Conservation (phyloP, 257 asterid genomes). For the Thymus quinquecostatus region DNA sequence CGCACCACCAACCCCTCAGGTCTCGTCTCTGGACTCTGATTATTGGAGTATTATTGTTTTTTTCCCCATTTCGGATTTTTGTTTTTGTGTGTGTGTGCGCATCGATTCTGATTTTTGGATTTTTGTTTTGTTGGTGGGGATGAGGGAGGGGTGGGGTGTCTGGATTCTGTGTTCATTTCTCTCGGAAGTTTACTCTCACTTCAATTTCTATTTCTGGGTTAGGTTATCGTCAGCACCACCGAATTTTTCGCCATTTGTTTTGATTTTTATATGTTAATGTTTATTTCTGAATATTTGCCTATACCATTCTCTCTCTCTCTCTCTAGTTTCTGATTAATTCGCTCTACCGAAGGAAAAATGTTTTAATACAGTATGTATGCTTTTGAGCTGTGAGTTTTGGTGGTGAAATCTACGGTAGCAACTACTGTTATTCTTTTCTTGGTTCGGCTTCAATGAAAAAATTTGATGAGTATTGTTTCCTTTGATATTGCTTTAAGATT, state of each 20-base stretch:
- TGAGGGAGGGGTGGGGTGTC: not conserved
- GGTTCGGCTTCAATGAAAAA: constrained; percentile 1
- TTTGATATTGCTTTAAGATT: not conserved
- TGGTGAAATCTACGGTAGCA: not conserved
- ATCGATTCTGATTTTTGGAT: constrained; percentile 1
- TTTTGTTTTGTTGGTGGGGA: not conserved
- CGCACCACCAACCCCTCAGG: constrained; percentile 54
- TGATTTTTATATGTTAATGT: too few relatives aligned
- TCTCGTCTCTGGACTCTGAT: constrained; percentile 21
- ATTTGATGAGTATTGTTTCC: not conserved
- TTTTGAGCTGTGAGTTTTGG: not conserved
- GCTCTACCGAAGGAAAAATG: constrained; percentile 5
- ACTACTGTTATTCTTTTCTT: not conserved
- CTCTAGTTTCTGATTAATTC: constrained; percentile 15
- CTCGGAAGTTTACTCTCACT: not conserved
- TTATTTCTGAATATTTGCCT: not conserved
- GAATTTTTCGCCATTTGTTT: not conserved
- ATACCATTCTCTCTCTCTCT: not conserved
- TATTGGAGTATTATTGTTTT: not conserved
- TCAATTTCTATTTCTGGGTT: constrained; percentile 3
- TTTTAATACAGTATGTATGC: not conserved
- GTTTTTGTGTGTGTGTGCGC: too few relatives aligned
- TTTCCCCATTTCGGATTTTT: not conserved
- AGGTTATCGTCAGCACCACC: not conserved
- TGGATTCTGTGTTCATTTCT: constrained; percentile 3